A percentile compares a stretch with the other conserved stretches of the same genome.
Conservation (phyloP, 192 early-diverging fungal genomes). For the Chytriomyces hyalinus region DNA sequence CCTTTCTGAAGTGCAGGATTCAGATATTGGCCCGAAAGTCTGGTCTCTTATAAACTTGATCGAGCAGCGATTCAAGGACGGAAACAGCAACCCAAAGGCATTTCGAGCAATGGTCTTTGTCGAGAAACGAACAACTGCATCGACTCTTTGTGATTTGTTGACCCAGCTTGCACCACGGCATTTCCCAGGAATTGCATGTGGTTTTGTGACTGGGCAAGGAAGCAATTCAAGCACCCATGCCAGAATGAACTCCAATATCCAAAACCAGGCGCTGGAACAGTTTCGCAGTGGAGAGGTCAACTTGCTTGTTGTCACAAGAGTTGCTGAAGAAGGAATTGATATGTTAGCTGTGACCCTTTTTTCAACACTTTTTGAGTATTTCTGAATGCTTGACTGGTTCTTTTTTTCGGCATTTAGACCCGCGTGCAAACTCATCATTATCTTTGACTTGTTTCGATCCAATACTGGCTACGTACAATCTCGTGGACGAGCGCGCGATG, state of each 20-base stretch:
- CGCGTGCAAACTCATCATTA: conserved; percentile 50
- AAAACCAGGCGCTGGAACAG: conserved; percentile 58
- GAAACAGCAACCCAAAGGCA: background rate
- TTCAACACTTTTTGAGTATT: conserved; percentile 5
- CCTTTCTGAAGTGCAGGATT: conserved; percentile 7
- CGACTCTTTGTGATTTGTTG: conserved; percentile 54
- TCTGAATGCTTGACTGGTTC: background rate
- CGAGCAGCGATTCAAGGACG: conserved; percentile 20
- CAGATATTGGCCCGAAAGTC: conserved; percentile 46
- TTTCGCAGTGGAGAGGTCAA: conserved; percentile 76
- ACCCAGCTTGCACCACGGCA: conserved; percentile 27
- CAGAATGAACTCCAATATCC: conserved; percentile 57
- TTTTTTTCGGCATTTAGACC: conserved; percentile 37
- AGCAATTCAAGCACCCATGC: conserved; percentile 43
- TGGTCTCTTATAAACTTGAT: conserved; percentile 43
- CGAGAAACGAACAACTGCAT: conserved; percentile 71
- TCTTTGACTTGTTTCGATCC: conserved; percentile 82
- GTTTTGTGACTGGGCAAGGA: conserved; percentile 61
- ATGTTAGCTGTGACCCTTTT: conserved; percentile 56
- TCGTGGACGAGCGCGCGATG: conserved; percentile 82
- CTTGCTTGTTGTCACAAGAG: conserved; percentile 82
- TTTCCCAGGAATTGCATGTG: conserved; percentile 38
- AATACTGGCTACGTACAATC: conserved; percentile 90
- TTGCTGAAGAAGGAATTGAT: conserved; percentile 91
- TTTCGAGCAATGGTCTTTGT: conserved; percentile 91